Evolutionary conservation across 148 eudicot species (phyloP), one percentile per base, ranked within the genome.

Genomic region (Chenopodium berlandieri): DNA sequence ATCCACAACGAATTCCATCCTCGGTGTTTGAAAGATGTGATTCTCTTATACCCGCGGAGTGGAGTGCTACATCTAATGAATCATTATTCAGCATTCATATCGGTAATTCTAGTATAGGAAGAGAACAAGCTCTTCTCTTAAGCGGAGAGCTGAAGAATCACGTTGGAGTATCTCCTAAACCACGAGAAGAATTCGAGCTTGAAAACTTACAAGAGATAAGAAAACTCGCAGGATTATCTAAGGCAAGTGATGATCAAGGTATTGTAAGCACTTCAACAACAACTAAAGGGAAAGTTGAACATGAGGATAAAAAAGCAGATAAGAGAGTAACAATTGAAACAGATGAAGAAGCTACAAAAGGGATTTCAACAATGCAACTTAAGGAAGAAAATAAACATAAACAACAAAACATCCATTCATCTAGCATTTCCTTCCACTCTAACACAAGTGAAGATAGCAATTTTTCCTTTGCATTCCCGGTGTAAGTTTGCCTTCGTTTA

Each of bases 381-480:
- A 75, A 78, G 23, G 58, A 9, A n/a, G 84, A 25, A 7, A 25
- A 23, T 2, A 80, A 70, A 44, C 76, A 44, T 22, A 9, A 47
- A 75, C 64, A 25, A 16, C 75, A 54, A 30, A 73, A 64, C 0
- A 27, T 63, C 8, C 80, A 70, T 63, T 75, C 83, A 13, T 67
- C 83, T 72, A 77, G 46, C 64, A 71, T 64, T 67, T 86, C 86
- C 31, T 31, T 48, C 9, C 73, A 34, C 7, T 85, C 91, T 37
- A 85, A 82, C 62, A 73, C 72, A 66, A 86, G 88, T 71, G 91
- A 67, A 73, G 80, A 63, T 50, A 86, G 86, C 70, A 58, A 16
- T 8, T 50, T 10, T 52, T 85, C 90, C 9, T 85, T 88, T 71
- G 89, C 90, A n/a, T 82, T 83, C 52, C 88, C 91, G 44, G 60